These are phyloP conservation scores for Eimeria tenella DNA, from an alignment of 169 alveolate species.

Conservation along the genomic window DNA sequence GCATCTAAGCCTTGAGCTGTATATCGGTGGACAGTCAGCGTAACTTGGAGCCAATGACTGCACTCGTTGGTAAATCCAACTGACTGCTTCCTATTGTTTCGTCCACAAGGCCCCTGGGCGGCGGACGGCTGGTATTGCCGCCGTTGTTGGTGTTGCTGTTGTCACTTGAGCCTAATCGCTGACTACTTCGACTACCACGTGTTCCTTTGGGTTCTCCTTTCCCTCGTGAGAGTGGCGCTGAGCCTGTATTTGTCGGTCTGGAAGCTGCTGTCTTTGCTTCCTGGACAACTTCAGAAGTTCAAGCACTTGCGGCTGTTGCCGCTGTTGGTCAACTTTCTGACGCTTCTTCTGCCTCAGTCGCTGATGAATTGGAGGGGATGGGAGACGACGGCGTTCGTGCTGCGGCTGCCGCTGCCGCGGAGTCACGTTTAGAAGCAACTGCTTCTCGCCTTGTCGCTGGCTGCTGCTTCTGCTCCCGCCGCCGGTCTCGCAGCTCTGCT, in stretches of 20 bases:
- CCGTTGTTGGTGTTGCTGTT: neutral
- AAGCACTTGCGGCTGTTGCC: constrained; percentile 44
- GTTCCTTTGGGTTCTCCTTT: neutral
- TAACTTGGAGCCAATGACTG: too few relatives aligned
- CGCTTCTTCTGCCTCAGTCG: constrained; percentile 59
- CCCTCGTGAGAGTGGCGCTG: neutral
- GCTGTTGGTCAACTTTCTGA: constrained; percentile 19
- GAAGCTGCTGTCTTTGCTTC: neutral
- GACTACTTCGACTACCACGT: constrained; percentile 41
- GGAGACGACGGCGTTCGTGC: constrained; percentile 38
- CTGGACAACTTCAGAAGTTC: constrained; percentile 9
- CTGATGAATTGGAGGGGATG: constrained; percentile 68
- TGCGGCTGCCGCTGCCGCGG: constrained; percentile 15
- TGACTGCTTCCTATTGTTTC: neutral
- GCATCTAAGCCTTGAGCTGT: too few relatives aligned
- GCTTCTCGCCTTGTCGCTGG: neutral
- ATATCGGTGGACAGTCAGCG: too few relatives aligned
- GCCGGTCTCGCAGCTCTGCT: neutral
- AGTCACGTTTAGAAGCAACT: neutral
- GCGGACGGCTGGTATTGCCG: neutral
- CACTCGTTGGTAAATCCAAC: neutral
- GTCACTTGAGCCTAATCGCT: constrained; percentile 27
- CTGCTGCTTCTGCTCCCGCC: constrained; percentile 24
- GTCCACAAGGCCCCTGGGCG: neutral
- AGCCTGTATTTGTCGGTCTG: too few relatives aligned